phyloP scores from a whole-genome alignment of 768 basidiomycete species.

The Tricholoma sp. region DNA sequence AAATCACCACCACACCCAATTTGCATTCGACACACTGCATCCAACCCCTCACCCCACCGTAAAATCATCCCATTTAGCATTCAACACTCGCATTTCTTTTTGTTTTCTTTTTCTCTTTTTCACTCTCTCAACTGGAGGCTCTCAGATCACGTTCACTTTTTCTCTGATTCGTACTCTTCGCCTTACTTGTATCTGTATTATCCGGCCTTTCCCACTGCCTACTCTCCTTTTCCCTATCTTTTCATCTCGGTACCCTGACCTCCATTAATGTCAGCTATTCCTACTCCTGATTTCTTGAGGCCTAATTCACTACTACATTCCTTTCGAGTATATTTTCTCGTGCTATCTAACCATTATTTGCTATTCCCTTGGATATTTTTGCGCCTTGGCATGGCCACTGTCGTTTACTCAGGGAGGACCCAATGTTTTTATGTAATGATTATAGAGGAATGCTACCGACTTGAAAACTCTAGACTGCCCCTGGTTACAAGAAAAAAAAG shows the following conservation, averaged over 20 bases:
- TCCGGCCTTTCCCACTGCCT: conserved; percentile 1
- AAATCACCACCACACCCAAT: neutral
- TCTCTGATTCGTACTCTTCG: neutral
- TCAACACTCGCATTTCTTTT: conserved; percentile 1
- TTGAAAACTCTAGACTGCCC: conserved; percentile 10
- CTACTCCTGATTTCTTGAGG: neutral
- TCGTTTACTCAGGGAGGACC: conserved; percentile 29
- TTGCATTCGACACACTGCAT: conserved; percentile 2
- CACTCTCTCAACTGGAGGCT: conserved; percentile 1
- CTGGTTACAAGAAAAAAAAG: too few species aligned
- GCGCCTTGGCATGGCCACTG: conserved; percentile 28
- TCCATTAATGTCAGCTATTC: neutral
- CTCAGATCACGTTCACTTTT: conserved; percentile 1
- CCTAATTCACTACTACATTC: conserved; percentile 8
- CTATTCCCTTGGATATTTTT: conserved; percentile 22
- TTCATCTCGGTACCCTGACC: conserved; percentile 7
- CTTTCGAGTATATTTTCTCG: conserved; percentile 10
- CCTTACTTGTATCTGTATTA: conserved; percentile 6
- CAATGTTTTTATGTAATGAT: conserved; percentile 33
- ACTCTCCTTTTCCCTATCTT: conserved; percentile 10
- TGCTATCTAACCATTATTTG: conserved; percentile 31
- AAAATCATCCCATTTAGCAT: conserved; percentile 4
- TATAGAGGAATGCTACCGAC: conserved; percentile 37
- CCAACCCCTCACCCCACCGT: neutral
- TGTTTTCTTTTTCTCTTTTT: neutral